A percentile compares a stretch with the other conserved stretches of the same genome.
phyloP scores from a whole-genome alignment of 257 asterid species.

The Petrea volubilis region DNA sequence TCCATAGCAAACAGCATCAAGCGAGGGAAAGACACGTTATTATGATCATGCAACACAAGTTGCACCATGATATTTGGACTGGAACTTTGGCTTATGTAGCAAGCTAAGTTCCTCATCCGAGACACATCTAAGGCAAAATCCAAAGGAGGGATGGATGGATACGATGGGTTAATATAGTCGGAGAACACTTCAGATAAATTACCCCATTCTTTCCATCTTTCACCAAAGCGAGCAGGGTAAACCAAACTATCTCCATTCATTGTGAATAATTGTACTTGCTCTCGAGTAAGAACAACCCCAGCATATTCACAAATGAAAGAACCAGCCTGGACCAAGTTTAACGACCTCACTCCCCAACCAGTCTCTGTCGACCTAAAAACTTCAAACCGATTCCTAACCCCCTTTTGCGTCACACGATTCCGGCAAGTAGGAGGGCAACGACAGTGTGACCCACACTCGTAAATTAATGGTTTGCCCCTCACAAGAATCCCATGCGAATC shows the following conservation, averaged over 20 bases:
- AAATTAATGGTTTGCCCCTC: slow-evolving; percentile 78
- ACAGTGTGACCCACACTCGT: slow-evolving; percentile 88
- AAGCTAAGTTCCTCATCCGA: slow-evolving; percentile 80
- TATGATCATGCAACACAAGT: slow-evolving; percentile 79
- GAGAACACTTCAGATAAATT: slow-evolving; percentile 57
- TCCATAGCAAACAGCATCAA: slow-evolving; percentile 92
- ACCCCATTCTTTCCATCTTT: slow-evolving; percentile 91
- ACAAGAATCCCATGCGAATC: slow-evolving; percentile 61
- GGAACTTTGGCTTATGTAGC: slow-evolving; percentile 84
- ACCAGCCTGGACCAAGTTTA: slow-evolving; percentile 88
- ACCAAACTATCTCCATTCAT: slow-evolving; percentile 89
- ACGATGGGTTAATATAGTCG: slow-evolving; percentile 55
- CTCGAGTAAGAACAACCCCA: slow-evolving; percentile 83
- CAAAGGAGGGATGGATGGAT: slow-evolving; percentile 71
- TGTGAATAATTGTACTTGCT: slow-evolving; percentile 67
- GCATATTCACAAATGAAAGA: slow-evolving; percentile 87
- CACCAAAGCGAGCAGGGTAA: slow-evolving; percentile 72
- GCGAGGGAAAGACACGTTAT: slow-evolving; percentile 70
- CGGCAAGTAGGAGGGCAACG: slow-evolving; percentile 67
- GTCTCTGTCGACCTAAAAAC: slow-evolving; percentile 87
- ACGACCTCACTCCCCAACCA: slow-evolving; percentile 93
- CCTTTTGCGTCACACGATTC: slow-evolving; percentile 83
- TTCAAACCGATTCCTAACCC: slow-evolving; percentile 69
- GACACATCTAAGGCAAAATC: slow-evolving; percentile 92
- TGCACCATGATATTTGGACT: slow-evolving; percentile 80